phyloP scores from a whole-genome alignment of 2,329 filamentous ascomycete species.

The Ceratocystis ficicola region DNA sequence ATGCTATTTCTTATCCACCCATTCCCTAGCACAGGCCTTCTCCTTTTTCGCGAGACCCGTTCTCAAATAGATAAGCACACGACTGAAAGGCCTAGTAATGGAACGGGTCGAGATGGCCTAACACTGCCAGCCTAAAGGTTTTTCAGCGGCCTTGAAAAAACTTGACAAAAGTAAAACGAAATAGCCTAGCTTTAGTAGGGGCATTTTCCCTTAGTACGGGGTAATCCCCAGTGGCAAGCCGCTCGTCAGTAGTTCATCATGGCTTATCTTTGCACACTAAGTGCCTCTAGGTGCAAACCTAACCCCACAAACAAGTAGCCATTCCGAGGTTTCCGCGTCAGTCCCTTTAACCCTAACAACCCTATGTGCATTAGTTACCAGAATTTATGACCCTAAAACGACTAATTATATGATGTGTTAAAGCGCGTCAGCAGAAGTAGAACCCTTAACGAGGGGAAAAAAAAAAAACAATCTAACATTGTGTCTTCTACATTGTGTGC shows the following conservation, averaged over 20 bases:
- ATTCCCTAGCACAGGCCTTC: too few relatives aligned
- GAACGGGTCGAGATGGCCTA: too few relatives aligned
- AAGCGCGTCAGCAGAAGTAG: too few relatives aligned
- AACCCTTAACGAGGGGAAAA: neutral
- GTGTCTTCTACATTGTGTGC: neutral
- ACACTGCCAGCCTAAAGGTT: neutral
- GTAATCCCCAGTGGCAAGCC: conserved; percentile 2
- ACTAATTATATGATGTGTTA: too few relatives aligned
- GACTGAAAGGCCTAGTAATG: too few relatives aligned
- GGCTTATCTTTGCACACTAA: neutral
- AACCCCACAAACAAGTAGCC: too few relatives aligned
- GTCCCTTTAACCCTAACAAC: neutral
- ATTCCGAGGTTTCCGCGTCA: neutral
- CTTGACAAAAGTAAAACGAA: neutral
- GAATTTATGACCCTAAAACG: too few relatives aligned
- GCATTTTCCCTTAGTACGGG: neutral
- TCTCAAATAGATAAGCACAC: too few relatives aligned
- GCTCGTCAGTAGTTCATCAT: neutral
- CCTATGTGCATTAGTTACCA: neutral
- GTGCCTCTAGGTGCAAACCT: neutral
- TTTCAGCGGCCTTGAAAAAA: neutral
- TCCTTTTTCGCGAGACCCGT: too few relatives aligned
- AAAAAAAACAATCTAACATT: neutral
- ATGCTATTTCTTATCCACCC: too few relatives aligned
- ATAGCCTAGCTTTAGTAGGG: neutral